Percentiles rank a stretch among this genome's conserved stretches.
These are phyloP conservation scores for Cronartium quercuum DNA, from an alignment of 1,284 basidiomycete species.

Conservation along the genomic window DNA sequence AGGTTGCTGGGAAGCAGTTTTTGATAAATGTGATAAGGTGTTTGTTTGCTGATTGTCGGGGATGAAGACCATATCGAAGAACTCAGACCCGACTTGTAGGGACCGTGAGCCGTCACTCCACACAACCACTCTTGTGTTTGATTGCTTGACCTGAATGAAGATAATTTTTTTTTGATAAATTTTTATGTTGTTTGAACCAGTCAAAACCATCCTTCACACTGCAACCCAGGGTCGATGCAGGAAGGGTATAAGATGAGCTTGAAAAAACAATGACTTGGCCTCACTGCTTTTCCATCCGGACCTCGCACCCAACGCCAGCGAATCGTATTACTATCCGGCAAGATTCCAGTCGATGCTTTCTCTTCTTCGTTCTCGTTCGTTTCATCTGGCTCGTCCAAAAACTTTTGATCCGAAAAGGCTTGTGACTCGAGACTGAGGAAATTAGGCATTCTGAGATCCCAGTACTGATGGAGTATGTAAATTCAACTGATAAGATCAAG, in stretches of 20 bases:
- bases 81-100: conserved; percentile 74
- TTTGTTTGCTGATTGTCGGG: conserved; percentile 51
- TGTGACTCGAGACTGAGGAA: conserved; percentile 8
- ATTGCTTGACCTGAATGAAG: conserved; percentile 61
- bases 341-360: not conserved
- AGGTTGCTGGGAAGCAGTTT: not conserved
- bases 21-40: not conserved
- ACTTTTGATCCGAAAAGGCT: conserved; percentile 23
- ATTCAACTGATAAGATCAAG: not conserved
- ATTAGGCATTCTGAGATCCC: conserved; percentile 31
- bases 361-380: not conserved
- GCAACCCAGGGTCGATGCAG: not conserved
- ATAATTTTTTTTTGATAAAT: too few relatives aligned
- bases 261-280: not conserved
- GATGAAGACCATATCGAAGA: conserved; percentile 67
- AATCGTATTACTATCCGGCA: conserved; percentile 21
- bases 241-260: not conserved
- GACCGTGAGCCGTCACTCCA: conserved; percentile 88
- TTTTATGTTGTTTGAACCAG: not conserved
- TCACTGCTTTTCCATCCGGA: conserved; percentile 7
- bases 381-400: not conserved
- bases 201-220: not conserved
- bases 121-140: conserved; percentile 75
- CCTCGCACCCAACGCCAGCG: conserved; percentile 22
- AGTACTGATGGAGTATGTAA: conserved; percentile 1